Percentiles rank a stretch among this genome's conserved stretches.
These are phyloP conservation scores for Avena eriantha DNA, from an alignment of 176 grass and related monocot genomes.

Conservation along the genomic window DNA sequence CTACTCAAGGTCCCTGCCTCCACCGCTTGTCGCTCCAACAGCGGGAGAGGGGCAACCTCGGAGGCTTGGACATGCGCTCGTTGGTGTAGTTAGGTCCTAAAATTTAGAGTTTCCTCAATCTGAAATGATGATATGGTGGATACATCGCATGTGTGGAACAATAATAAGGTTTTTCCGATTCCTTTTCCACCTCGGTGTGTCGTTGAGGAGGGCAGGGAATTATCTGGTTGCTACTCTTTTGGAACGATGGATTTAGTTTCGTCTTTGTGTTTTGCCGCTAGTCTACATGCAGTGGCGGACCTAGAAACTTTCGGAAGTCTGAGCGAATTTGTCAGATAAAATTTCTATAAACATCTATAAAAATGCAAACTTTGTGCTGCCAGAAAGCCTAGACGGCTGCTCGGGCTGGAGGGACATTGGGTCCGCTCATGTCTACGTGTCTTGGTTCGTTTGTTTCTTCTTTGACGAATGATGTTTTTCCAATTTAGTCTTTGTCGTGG, in stretches of 20 bases:
- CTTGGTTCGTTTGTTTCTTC: not conserved
- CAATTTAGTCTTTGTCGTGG: not conserved
- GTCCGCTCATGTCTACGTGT: not conserved
- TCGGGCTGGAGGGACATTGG: no score
- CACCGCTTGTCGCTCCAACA: no score
- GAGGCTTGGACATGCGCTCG: no score
- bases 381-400: no score
- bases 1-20: not conserved
- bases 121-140: not conserved
- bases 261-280: not conserved
- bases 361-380: no score
- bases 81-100: no score
- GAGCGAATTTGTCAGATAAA: no score
- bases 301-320: no score
- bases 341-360: no score
- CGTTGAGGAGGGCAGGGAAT: not conserved
- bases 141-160: not conserved
- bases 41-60: no score
- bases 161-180: not conserved
- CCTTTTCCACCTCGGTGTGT: not conserved
- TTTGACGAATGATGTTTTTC: accelerated
- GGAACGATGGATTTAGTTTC: not conserved
- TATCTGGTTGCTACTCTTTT: not conserved
- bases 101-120: no score
- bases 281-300: not conserved